Conservation (phyloP, 768 basidiomycete species). For the Russula ochroleuca region DNA sequence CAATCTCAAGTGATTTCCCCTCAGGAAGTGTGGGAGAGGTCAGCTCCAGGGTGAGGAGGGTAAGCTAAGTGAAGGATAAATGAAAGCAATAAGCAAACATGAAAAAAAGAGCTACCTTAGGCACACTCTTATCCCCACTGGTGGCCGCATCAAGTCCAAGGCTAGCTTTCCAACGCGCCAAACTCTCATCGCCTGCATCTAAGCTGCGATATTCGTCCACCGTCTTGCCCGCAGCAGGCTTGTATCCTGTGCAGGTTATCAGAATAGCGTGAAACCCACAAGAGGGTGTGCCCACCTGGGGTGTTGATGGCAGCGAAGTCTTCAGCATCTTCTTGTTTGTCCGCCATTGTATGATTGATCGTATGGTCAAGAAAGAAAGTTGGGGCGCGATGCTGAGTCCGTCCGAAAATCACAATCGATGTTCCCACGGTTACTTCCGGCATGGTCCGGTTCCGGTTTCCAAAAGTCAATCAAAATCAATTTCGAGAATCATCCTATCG, state of each 20-base stretch:
- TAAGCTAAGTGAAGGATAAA: conserved; percentile 46
- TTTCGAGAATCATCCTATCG: conserved; percentile 6
- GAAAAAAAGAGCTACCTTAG: conserved; percentile 51
- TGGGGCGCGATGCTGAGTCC: too few relatives aligned
- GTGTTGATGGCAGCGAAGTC: conserved; percentile 66
- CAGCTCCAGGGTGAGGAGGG: conserved; percentile 73
- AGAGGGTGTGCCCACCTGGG: conserved; percentile 47
- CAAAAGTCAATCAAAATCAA: neutral
- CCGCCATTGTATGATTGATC: conserved; percentile 13
- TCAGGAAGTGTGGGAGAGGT: conserved; percentile 63
- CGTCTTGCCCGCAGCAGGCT: conserved; percentile 60
- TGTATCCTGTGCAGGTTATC: conserved; percentile 57
- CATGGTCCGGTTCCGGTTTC: neutral
- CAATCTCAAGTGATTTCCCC: conserved; percentile 57
- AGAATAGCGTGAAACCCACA: conserved; percentile 1
- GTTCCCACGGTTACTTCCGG: conserved; percentile 50
- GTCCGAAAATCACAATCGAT: conserved; percentile 47
- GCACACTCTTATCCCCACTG: conserved; percentile 42
- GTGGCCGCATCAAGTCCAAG: conserved; percentile 67
- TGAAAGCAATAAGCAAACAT: neutral
- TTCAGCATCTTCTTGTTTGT: conserved; percentile 58
- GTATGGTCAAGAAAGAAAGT: neutral
- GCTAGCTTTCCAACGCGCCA: conserved; percentile 93
- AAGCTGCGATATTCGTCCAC: conserved; percentile 80
- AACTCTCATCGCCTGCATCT: conserved; percentile 87